A percentile compares a stretch with the other conserved stretches of the same genome.
Evolutionary conservation across 2,329 filamentous ascomycete genomes (phyloP).

Genomic region (Biscogniauxia mediterranea): DNA sequence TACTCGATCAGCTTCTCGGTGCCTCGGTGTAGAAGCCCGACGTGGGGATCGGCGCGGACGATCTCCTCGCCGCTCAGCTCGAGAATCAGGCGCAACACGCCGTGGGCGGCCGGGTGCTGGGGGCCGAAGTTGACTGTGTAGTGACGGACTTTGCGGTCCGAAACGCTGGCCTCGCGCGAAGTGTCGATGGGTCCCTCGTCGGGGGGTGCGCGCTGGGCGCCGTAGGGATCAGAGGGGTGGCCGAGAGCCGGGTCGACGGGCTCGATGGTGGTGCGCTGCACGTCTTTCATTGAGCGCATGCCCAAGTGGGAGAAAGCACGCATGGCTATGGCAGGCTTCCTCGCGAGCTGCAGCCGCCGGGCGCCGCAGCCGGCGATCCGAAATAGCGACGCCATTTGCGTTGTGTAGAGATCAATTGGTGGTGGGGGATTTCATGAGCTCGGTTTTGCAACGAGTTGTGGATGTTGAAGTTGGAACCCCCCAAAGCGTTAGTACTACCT

Average conservation of each 20-base stretch:
- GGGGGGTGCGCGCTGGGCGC: conserved; percentile 42
- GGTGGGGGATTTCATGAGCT: conserved; percentile 18
- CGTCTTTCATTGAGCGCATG: conserved; percentile 61
- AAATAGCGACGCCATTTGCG: conserved; percentile 67
- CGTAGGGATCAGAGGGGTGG: conserved; percentile 48
- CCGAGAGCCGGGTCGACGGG: conserved; percentile 65
- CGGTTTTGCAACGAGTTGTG: conserved; percentile 12
- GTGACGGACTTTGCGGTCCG: conserved; percentile 85
- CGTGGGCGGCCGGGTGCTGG: conserved; percentile 97
- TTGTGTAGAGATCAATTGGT: conserved; percentile 31
- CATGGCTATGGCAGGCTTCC: conserved; percentile 18
- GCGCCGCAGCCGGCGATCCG: conserved; percentile 70
- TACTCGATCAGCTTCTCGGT: conserved; percentile 99
- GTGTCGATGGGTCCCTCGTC: conserved; percentile 44
- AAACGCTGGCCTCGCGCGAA: conserved; percentile 47
- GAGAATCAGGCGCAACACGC: conserved; percentile 94
- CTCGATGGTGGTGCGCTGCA: conserved; percentile 61
- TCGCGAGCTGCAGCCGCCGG: conserved; percentile 54
- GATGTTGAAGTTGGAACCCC: not conserved
- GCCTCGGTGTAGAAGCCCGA: conserved; percentile 91
- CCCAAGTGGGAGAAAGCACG: conserved; percentile 65
- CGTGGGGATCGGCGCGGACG: conserved; percentile 91
- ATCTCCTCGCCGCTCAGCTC: conserved; percentile 98
- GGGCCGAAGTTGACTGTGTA: conserved; percentile 99
- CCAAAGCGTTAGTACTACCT: not conserved